Percentiles rank a stretch among this genome's conserved stretches.
Conservation (phyloP, 2,329 filamentous ascomycete genomes). For the Zelopaecilomyces penicillatus region DNA sequence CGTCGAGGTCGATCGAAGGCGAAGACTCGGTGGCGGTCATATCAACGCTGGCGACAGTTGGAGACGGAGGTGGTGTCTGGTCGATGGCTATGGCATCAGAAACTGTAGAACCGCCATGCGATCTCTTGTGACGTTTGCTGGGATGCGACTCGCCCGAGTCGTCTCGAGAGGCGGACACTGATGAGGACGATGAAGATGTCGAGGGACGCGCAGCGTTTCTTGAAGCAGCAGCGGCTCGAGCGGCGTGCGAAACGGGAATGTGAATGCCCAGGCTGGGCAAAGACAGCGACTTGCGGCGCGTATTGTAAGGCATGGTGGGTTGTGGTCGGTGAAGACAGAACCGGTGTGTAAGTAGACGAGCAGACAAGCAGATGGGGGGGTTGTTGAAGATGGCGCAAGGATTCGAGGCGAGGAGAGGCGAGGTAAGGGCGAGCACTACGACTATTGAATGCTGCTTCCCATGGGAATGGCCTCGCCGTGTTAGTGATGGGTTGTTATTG, state of each 20-base stretch:
- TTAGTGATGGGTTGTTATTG: slow-evolving; percentile 4
- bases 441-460: slow-evolving; percentile 5
- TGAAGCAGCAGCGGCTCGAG: slow-evolving; percentile 44
- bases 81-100: slow-evolving; percentile 69
- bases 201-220: slow-evolving; percentile 26
- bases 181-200: slow-evolving; percentile 19
- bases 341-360: background rate
- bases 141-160: slow-evolving; percentile 30
- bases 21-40: slow-evolving; percentile 16
- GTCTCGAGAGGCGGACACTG: slow-evolving; percentile 23
- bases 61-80: slow-evolving; percentile 56
- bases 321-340: background rate
- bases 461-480: slow-evolving; percentile 1
- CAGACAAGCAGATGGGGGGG: slow-evolving; percentile 3
- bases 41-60: slow-evolving; percentile 21
- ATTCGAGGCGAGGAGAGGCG: slow-evolving; percentile 3
- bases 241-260: slow-evolving; percentile 59
- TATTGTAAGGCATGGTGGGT: slow-evolving; percentile 79
- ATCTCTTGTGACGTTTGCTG: slow-evolving; percentile 68
- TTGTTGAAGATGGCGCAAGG: background rate
- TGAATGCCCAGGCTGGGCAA: slow-evolving; percentile 89
- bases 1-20: slow-evolving; percentile 54
- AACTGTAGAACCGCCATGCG: slow-evolving; percentile 44
- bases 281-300: slow-evolving; percentile 89
- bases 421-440: background rate